Base-by-base conservation (phyloP, 2,329 filamentous ascomycete species). In the Aspergillus clavatus region DNA sequence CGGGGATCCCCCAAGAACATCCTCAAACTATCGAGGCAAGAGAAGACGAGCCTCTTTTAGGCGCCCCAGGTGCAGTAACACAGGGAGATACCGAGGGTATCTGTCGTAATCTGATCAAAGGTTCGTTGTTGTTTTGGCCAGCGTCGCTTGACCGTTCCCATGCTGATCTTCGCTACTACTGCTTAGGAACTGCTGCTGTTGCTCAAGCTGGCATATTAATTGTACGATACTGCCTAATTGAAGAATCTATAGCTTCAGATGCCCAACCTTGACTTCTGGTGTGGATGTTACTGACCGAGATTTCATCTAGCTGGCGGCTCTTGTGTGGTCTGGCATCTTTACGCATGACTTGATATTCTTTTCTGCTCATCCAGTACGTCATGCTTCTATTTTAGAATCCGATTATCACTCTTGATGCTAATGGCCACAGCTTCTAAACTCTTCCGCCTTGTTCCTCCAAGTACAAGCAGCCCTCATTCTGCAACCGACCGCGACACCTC, bases 391-490 rank as follows among this genome's bases (percentile, higher is more conserved):
- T 8, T 27, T 19, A 3, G 19, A 18, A 22, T 23, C 16, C 5
- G 23, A 37, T n/a, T n/a, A n/a, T n/a, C 19, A 23, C 4, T n/a
- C 14, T 35, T 5, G 16, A 35, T 21, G 41, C 33, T 38, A 28
- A 42, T 6, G 19, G 14, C 18, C 14, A 24, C 35, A 76, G 73
- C 68, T 78, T 11, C 67, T 78, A 55, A 81, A 81, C 59, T 79
- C 71, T 54, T 70, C 85, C 46, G 89, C 82, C 39, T 67, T 95
- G 47, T 75, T 95, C 51, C 75, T 88, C 46, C 75, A 93, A 58
- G 78, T 86, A 14, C 85, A 96, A 74, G 85, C 84, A 44, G 81
- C 90, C 53, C 81, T 97, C 42, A 73, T 93, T 55, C 79, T 97
- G 27, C 93, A 98, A 67, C 93, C 91, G 1, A 95, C 91, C 0